Conservation (phyloP, 257 asterid genomes). For the Gentiana straminea region DNA sequence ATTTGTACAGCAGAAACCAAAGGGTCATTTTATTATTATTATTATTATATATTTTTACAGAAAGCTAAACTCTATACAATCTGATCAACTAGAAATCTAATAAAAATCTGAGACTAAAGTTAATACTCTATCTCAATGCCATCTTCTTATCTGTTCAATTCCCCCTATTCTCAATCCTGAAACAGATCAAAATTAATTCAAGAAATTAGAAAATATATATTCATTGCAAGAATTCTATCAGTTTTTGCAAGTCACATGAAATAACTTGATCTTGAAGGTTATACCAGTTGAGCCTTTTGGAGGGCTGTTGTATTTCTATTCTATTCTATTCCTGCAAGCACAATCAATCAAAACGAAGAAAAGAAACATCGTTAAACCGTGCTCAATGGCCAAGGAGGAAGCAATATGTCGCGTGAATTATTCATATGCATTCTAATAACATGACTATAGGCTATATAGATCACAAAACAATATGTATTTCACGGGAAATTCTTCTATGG, state of each 20-base stretch:
- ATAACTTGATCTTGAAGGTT: not conserved
- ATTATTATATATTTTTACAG: not conserved
- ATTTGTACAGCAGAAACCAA: too few relatives aligned
- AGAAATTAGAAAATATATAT: not conserved
- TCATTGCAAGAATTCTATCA: not conserved
- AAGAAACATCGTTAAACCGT: not conserved
- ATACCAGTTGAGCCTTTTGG: conserved; percentile 29
- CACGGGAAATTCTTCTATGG: not conserved
- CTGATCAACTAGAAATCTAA: too few relatives aligned
- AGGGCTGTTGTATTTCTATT: conserved; percentile 21
- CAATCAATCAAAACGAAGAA: not conserved
- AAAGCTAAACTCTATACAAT: too few relatives aligned
- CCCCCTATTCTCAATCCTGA: conserved; percentile 38
- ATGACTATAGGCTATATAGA: not conserved
- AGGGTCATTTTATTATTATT: too few relatives aligned
- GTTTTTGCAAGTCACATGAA: not conserved
- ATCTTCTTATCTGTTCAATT: conserved; percentile 23
- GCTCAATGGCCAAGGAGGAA: not conserved
- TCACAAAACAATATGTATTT: not conserved
- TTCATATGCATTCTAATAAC: not conserved
- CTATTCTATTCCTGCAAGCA: conserved; percentile 19
- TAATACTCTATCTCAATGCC: conserved; percentile 17
- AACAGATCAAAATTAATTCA: conserved; percentile 2
- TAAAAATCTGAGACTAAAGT: not conserved
- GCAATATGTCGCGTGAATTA: not conserved